These are phyloP conservation scores for Phytophthora melonis DNA, from an alignment of 352 stramenopile species.

Conservation along the genomic window DNA sequence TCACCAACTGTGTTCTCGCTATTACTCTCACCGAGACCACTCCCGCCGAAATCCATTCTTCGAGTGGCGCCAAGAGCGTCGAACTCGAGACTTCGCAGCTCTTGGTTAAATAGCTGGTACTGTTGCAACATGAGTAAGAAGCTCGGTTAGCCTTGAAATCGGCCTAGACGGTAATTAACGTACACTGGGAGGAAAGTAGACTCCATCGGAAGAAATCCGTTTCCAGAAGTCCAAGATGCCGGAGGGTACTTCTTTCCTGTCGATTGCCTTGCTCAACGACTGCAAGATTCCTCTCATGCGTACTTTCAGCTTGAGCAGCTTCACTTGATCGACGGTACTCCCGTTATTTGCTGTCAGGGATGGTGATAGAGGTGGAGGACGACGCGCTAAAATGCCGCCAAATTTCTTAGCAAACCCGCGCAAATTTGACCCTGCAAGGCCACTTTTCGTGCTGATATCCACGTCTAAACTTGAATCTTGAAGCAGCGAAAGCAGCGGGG, in stretches of 20 bases:
- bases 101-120: slow-evolving; percentile 67
- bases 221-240: slow-evolving; percentile 72
- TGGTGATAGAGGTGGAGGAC: slow-evolving; percentile 12
- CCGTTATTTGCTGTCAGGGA: not conserved
- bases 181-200: slow-evolving; percentile 74
- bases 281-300: slow-evolving; percentile 66
- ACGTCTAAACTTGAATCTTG: slow-evolving; percentile 63
- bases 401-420: slow-evolving; percentile 66
- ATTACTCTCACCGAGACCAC: not conserved
- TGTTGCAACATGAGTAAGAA: slow-evolving; percentile 17
- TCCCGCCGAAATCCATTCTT: slow-evolving; percentile 41
- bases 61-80: slow-evolving; percentile 61
- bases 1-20: not conserved
- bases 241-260: slow-evolving; percentile 57
- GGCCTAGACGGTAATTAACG: slow-evolving; percentile 4
- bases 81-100: slow-evolving; percentile 60
- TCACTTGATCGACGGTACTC: slow-evolving; percentile 25
- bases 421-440: slow-evolving; percentile 33
- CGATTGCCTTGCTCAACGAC: slow-evolving; percentile 53
- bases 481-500: slow-evolving; percentile 57
- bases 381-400: slow-evolving; percentile 43
- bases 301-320: slow-evolving; percentile 68
- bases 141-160: not conserved
- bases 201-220: slow-evolving; percentile 59
- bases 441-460: slow-evolving; percentile 45